These are phyloP conservation scores for Ascocoryne sarcoides DNA, from an alignment of 2,329 filamentous ascomycete genomes.

Conservation along the genomic window DNA sequence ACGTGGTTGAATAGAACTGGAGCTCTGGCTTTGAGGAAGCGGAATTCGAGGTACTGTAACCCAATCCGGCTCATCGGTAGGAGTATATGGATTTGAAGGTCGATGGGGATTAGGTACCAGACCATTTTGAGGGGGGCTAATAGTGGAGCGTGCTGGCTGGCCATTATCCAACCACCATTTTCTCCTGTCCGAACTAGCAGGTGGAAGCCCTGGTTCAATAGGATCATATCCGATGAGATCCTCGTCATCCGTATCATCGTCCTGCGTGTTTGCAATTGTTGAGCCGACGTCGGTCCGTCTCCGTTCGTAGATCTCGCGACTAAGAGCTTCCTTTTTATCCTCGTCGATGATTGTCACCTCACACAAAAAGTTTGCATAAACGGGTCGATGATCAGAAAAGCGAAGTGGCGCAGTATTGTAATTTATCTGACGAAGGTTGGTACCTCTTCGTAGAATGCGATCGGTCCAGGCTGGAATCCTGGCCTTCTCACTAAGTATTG, in stretches of 20 bases:
- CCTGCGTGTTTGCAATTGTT: conserved; percentile 47
- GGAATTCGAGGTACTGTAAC: conserved; percentile 47
- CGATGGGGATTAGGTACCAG: conserved; percentile 64
- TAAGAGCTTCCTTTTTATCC: conserved; percentile 59
- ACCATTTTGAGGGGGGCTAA: conserved; percentile 55
- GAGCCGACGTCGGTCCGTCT: conserved; percentile 59
- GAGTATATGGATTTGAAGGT: conserved; percentile 72
- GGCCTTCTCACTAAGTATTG: conserved; percentile 63
- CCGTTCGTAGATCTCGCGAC: conserved; percentile 62
- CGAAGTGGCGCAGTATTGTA: conserved; percentile 76
- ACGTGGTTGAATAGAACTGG: conserved; percentile 5
- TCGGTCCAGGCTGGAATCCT: conserved; percentile 97
- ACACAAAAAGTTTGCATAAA: conserved; percentile 84
- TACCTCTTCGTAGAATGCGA: conserved; percentile 78
- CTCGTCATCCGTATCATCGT: conserved; percentile 64
- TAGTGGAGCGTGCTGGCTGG: conserved; percentile 63
- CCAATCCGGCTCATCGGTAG: conserved; percentile 76
- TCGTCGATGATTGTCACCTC: conserved; percentile 76
- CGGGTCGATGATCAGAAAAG: conserved; percentile 94
- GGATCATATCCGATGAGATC: conserved; percentile 74
- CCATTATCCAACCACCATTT: conserved; percentile 66
- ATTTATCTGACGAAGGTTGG: conserved; percentile 70
- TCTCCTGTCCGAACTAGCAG: conserved; percentile 58
- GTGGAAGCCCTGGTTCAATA: conserved; percentile 67
- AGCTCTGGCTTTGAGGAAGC: neutral